Percentiles rank a stretch among this genome's conserved stretches.
Evolutionary conservation across 768 basidiomycete genomes (phyloP).

Genomic region (Russula foetens): DNA sequence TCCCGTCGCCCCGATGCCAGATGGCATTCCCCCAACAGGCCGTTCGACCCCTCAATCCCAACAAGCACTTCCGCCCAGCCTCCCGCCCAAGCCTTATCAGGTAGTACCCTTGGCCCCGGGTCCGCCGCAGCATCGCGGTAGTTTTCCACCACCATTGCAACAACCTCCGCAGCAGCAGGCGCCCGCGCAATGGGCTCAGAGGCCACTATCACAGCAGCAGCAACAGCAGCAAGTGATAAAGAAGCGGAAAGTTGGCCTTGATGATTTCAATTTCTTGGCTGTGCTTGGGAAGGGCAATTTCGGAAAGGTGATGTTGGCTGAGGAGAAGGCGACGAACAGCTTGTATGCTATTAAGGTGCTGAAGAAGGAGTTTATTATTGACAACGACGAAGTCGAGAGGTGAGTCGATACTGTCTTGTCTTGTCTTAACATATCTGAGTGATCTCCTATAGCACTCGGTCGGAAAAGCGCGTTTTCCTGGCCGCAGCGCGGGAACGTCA

Average conservation of each 20-base stretch:
- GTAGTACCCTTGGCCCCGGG: background rate
- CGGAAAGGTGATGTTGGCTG: slow-evolving; percentile 99
- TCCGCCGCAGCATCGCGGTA: slow-evolving; percentile 12
- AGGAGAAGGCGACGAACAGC: slow-evolving; percentile 87
- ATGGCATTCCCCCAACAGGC: slow-evolving; percentile 4
- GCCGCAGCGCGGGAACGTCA: slow-evolving; percentile 96
- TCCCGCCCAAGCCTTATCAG: slow-evolving; percentile 14
- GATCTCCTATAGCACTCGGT: slow-evolving; percentile 66
- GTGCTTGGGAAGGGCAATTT: slow-evolving; percentile 99
- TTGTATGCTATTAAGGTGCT: slow-evolving; percentile 99
- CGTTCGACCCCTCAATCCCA: slow-evolving; percentile 14
- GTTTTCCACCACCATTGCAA: background rate
- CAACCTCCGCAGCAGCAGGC: slow-evolving; percentile 21
- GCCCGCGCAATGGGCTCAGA: slow-evolving; percentile 27
- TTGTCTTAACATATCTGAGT: background rate
- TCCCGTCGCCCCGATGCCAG: background rate
- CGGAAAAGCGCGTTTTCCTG: slow-evolving; percentile 97
- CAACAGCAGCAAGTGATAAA: slow-evolving; percentile 33
- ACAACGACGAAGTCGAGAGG: slow-evolving; percentile 99
- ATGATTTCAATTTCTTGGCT: slow-evolving; percentile 98
- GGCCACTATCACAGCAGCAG: slow-evolving; percentile 28
- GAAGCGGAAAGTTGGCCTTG: slow-evolving; percentile 87
- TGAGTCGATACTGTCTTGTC: slow-evolving; percentile 28
- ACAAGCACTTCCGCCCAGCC: slow-evolving; percentile 13
- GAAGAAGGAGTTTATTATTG: slow-evolving; percentile 99